These are phyloP conservation scores for Leucosporidium scottii DNA, from an alignment of 768 basidiomycete species.

Conservation along the genomic window DNA sequence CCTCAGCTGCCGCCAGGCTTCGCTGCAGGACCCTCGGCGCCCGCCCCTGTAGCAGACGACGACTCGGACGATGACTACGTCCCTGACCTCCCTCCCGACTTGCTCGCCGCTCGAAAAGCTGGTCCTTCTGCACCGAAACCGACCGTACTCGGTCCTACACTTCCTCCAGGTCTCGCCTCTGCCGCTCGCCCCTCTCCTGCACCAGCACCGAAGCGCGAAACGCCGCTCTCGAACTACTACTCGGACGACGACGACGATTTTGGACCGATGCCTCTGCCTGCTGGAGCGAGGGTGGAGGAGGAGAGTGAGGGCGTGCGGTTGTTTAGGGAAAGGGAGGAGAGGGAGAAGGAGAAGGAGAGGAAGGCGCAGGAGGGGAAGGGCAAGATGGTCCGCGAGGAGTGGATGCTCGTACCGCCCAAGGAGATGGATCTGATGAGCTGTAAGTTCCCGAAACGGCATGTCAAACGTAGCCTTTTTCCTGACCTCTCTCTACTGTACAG, in stretches of 20 bases:
- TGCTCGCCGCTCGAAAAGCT: conserved; percentile 46
- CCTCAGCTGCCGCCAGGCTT: neutral
- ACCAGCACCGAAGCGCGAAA: conserved; percentile 1
- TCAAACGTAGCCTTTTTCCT: no score
- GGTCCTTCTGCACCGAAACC: conserved; percentile 39
- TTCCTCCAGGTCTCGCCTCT: conserved; percentile 9
- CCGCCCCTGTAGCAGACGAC: conserved; percentile 6
- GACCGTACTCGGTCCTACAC: conserved; percentile 24
- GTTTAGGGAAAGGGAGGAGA: conserved; percentile 79
- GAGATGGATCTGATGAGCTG: conserved; percentile 69
- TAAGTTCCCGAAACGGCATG: no score
- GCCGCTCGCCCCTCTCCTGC: no score
- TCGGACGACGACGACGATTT: conserved; percentile 60
- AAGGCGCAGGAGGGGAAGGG: conserved; percentile 54
- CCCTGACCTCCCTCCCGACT: conserved; percentile 68
- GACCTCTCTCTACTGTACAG: conserved; percentile 46
- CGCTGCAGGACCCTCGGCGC: neutral
- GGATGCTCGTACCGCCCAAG: conserved; percentile 95
- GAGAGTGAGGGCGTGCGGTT: conserved; percentile 61
- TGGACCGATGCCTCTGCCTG: conserved; percentile 66
- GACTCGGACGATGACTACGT: conserved; percentile 55
- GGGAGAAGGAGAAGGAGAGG: conserved; percentile 62
- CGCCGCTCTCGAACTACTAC: conserved; percentile 24
- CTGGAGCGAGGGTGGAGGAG: conserved; percentile 40
- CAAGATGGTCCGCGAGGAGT: conserved; percentile 79